Conservation (phyloP, 257 asterid species). For the Penstemon barbatus region DNA sequence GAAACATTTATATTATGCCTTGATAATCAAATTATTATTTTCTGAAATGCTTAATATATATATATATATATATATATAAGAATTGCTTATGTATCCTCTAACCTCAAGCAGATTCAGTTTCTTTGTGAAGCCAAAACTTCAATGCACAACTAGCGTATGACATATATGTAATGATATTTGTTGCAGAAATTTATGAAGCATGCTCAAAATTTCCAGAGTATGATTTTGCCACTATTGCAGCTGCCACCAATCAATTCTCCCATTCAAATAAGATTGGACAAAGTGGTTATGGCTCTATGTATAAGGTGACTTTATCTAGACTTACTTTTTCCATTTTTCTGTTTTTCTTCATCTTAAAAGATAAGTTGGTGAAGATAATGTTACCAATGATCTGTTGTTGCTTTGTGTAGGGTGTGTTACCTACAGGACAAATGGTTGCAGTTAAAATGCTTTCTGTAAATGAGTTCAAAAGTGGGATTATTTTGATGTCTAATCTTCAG, state of each 20-base stretch:
- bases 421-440: constrained; percentile 22
- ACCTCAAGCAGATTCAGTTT: neutral
- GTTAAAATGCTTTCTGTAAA: constrained; percentile 16
- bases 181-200: constrained; percentile 9
- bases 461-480: constrained; percentile 15
- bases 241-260: constrained; percentile 23
- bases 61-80: neutral
- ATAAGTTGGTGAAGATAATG: too few relatives aligned
- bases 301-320: constrained; percentile 3
- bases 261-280: neutral
- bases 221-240: constrained; percentile 15
- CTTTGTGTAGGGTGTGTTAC: constrained; percentile 22
- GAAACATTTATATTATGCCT: neutral
- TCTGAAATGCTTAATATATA: neutral
- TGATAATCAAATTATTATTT: too few relatives aligned
- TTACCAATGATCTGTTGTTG: neutral
- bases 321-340: neutral
- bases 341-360: neutral
- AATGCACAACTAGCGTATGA: neutral
- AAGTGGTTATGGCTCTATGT: neutral
- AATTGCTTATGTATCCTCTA: neutral
- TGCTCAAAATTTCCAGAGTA: neutral
- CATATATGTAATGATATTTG: constrained; percentile 24
- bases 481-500: constrained; percentile 20
- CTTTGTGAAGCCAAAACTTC: neutral